Evolutionary conservation across 1,284 basidiomycete genomes (phyloP).

Genomic region (Tremellales sp.): DNA sequence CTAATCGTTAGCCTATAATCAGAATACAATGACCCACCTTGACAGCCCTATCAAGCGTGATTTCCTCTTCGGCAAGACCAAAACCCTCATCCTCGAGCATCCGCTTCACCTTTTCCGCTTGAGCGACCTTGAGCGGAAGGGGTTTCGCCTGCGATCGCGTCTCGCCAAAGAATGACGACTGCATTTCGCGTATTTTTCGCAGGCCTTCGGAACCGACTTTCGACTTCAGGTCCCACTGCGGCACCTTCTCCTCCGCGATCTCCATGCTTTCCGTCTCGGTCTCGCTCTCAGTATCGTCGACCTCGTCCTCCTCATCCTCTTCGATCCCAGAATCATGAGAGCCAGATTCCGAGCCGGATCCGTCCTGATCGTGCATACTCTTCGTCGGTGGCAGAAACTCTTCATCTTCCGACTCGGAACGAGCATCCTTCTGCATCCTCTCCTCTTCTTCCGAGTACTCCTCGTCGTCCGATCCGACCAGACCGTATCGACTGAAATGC

Average conservation of each 20-base stretch:
- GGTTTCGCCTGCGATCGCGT: constrained; percentile 50
- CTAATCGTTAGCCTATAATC: constrained; percentile 46
- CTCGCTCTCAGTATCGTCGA: neutral
- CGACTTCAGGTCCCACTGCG: constrained; percentile 24
- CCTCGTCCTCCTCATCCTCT: constrained; percentile 18
- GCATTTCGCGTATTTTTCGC: constrained; percentile 86
- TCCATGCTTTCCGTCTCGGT: constrained; percentile 10
- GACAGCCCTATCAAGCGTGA: constrained; percentile 61
- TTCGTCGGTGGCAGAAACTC: constrained; percentile 40
- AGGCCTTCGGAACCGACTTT: constrained; percentile 63
- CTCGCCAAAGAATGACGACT: constrained; percentile 68
- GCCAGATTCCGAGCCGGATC: neutral
- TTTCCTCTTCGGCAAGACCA: constrained; percentile 68
- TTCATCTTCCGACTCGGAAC: constrained; percentile 24
- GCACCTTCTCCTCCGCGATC: constrained; percentile 17
- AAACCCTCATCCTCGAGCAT: constrained; percentile 21
- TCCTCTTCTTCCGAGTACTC: constrained; percentile 26
- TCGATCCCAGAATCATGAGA: constrained; percentile 29
- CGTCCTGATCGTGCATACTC: constrained; percentile 28
- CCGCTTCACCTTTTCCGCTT: constrained; percentile 9
- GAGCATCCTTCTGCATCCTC: constrained; percentile 3
- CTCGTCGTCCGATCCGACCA: constrained; percentile 44
- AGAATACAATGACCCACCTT: constrained; percentile 54
- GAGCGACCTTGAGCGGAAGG: neutral
- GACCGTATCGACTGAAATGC: constrained; percentile 63